phyloP scores from a whole-genome alignment of 2,329 filamentous ascomycete species.

The Magnaporthales sp. region DNA sequence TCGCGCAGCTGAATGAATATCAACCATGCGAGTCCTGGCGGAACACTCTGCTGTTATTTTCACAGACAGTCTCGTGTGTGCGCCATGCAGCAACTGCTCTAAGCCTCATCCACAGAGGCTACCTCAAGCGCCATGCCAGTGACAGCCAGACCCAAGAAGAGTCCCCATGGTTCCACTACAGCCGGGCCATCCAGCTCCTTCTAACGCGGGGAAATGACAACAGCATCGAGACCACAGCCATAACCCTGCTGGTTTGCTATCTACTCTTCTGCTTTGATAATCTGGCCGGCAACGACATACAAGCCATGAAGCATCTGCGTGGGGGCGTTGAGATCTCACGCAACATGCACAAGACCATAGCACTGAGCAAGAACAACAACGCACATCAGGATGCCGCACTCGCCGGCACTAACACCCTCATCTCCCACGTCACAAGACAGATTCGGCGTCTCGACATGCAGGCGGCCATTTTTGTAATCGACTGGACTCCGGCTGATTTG shows the following conservation, averaged over 20 bases:
- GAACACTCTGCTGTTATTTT: background rate
- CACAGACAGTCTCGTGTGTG: background rate
- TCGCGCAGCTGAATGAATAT: background rate
- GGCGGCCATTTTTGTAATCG: constrained; percentile 22
- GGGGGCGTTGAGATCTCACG: constrained; percentile 15
- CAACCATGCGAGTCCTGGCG: background rate
- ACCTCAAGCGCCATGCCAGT: background rate
- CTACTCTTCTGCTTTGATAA: constrained; percentile 29
- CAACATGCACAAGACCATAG: background rate
- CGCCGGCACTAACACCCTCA: constrained; percentile 14
- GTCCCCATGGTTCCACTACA: background rate
- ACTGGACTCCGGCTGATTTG: constrained; percentile 19
- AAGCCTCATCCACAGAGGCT: background rate
- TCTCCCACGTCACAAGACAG: constrained; percentile 21
- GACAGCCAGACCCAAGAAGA: background rate
- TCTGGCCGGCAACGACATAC: constrained; percentile 22
- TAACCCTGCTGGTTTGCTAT: constrained; percentile 28
- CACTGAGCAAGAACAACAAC: background rate
- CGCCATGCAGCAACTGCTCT: background rate
- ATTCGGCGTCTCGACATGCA: constrained; percentile 28
- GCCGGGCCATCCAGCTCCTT: background rate
- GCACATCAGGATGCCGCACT: constrained; percentile 6
- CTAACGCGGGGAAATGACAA: constrained; percentile 15
- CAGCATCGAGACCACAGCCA: constrained; percentile 16
- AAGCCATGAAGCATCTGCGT: constrained; percentile 25